Percentiles rank a stretch among this genome's conserved stretches.
phyloP scores from a whole-genome alignment of 2,329 filamentous ascomycete genomes.

The Parascedosporium putredinis region DNA sequence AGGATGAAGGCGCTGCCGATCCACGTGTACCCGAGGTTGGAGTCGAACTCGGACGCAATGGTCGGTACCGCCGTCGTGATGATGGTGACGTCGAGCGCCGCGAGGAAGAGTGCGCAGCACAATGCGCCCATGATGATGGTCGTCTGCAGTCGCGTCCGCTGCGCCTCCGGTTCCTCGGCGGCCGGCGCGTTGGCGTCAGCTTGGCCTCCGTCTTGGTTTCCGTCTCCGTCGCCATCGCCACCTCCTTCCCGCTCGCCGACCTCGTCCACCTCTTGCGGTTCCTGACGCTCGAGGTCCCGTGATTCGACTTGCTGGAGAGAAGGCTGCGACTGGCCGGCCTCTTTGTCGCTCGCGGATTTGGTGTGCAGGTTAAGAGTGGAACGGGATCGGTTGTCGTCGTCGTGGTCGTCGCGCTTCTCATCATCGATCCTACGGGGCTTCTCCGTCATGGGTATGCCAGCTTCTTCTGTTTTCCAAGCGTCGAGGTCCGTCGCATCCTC shows the following conservation, averaged over 20 bases:
- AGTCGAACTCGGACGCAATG: constrained; percentile 53
- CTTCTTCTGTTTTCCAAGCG: not conserved
- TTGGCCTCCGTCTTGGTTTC: too few relatives aligned
- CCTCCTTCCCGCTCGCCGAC: not conserved
- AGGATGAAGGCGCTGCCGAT: constrained; percentile 66
- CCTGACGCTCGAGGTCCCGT: not conserved
- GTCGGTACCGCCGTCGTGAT: constrained; percentile 58
- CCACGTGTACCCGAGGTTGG: constrained; percentile 64
- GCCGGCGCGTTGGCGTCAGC: not conserved
- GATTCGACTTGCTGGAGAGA: not conserved
- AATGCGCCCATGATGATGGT: constrained; percentile 29
- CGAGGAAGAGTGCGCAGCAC: constrained; percentile 38
- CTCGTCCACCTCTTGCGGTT: not conserved
- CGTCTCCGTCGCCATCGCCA: not conserved
- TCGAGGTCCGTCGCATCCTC: not conserved
- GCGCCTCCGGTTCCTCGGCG: constrained; percentile 19
- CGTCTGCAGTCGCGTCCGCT: constrained; percentile 27
- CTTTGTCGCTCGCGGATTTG: not conserved
- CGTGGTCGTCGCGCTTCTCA: too few relatives aligned
- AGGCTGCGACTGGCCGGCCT: not conserved
- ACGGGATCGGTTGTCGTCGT: too few relatives aligned
- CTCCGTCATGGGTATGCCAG: not conserved
- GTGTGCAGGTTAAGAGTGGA: too few relatives aligned
- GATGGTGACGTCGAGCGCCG: constrained; percentile 49
- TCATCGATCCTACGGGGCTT: not conserved